Evolutionary conservation across 1,284 basidiomycete genomes (phyloP), one percentile per base, ranked within the genome.

Genomic region (Trametes polyzona): DNA sequence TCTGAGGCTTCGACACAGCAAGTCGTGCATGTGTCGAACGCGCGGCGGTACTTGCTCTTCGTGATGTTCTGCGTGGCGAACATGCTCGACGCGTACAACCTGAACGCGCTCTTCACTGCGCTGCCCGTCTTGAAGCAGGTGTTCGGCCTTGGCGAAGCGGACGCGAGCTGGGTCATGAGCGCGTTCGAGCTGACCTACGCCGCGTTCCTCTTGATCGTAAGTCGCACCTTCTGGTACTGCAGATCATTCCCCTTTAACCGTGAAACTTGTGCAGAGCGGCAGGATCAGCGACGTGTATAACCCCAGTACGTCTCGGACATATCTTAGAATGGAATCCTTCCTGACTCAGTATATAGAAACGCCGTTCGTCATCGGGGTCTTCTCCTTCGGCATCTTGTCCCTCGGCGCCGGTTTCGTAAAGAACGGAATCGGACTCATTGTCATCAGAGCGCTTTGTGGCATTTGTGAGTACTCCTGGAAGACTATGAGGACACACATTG

Each of bases 121-220:
- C 70, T 74, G 12, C 73, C 74, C 1, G 57, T 46, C 6, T 24
- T 61, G 14, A 32, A 36, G 40, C 16, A 12, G 7, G 30, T 36
- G 3, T 36, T 64, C 7, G 54, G 41, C 10, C 33, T 72, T 36
- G 44, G 36, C 29, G 46, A 61, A 17, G 61, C 52, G 50, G 64
- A 73, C 27, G 57, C 67, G 9, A 70, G 69, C 40, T 76, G 75
- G 75, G 39, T 76, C 19, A 62, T 74, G 24, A 70, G 72, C 56
- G 72, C 70, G 8, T 76, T 71, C 61, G 69, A 73, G 52, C 61
- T 77, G 27, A 77, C 74, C 1, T 76, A 74, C 57, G 72, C 75
- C 4, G 62, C 74, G 14, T 71, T 76, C 35, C 64, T 70, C 21
- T 62, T 71, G 10, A 51, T 65, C 19, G 68, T 69, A 47, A 48